A percentile compares a stretch with the other conserved stretches of the same genome.
Evolutionary conservation across 1,284 basidiomycete species (phyloP).

Genomic region (Schizophyllum commune): DNA sequence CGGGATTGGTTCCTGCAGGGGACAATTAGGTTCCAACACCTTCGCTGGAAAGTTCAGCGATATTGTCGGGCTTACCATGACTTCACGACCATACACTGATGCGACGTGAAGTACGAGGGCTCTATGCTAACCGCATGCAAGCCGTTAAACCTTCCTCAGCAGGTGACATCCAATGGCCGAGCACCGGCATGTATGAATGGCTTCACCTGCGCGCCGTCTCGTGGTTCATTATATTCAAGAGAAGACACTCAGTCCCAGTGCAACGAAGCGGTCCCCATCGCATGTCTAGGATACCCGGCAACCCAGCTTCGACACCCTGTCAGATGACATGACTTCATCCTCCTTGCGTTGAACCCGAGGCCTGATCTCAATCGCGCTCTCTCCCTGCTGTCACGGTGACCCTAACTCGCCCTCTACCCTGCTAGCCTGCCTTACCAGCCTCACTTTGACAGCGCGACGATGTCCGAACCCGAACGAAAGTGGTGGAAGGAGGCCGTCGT

Average conservation of each 20-base stretch:
- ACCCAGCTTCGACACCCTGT: neutral
- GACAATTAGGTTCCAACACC: neutral
- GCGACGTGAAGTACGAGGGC: too few relatives aligned
- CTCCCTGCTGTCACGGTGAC: too few relatives aligned
- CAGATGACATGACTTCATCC: neutral
- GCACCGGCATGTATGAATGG: too few relatives aligned
- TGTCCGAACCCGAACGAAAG: conserved; percentile 1
- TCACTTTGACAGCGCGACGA: neutral
- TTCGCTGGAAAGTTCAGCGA: too few relatives aligned
- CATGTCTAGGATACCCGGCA: neutral
- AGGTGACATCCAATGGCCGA: too few relatives aligned
- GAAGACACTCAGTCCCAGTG: too few relatives aligned
- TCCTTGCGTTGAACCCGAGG: neutral
- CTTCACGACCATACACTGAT: too few relatives aligned
- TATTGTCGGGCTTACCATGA: too few relatives aligned
- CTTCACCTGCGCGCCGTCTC: too few relatives aligned
- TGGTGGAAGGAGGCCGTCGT: conserved; percentile 66
- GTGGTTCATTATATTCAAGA: too few relatives aligned
- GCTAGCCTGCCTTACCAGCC: neutral
- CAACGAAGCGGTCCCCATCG: neutral
- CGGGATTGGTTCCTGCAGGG: neutral
- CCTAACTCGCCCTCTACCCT: neutral
- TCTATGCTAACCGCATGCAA: too few relatives aligned
- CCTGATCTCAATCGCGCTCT: neutral
- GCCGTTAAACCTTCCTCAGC: too few relatives aligned